These are phyloP conservation scores for Sicyos baderoa DNA, from an alignment of 306 rosid genomes.

Conservation along the genomic window DNA sequence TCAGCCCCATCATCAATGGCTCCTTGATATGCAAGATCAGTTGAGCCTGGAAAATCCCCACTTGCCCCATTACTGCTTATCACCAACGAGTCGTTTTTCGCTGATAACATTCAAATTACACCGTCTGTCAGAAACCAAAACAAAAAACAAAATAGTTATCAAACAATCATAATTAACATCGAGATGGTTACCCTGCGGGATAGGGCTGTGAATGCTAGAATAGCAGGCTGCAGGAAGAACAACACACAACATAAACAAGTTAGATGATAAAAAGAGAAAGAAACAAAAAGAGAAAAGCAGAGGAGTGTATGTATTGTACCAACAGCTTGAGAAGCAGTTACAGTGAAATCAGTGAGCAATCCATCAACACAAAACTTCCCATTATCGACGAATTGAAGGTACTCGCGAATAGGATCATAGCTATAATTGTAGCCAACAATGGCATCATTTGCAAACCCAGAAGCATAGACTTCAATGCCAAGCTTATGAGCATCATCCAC, in stretches of 20 bases:
- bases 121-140: no score
- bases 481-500: slow-evolving; percentile 69
- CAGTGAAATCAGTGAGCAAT: slow-evolving; percentile 62
- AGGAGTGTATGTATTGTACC: slow-evolving; percentile 40
- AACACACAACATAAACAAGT: neutral
- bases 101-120: neutral
- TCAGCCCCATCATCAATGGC: slow-evolving; percentile 71
- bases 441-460: slow-evolving; percentile 69
- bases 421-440: slow-evolving; percentile 45
- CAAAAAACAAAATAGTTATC: neutral
- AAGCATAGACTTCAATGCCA: slow-evolving; percentile 79
- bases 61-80: slow-evolving; percentile 77
- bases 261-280: neutral
- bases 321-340: slow-evolving; percentile 64
- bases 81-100: slow-evolving; percentile 39
- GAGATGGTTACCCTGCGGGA: slow-evolving; percentile 37
- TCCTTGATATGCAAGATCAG: slow-evolving; percentile 72
- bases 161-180: neutral
- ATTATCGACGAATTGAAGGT: slow-evolving; percentile 54
- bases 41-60: slow-evolving; percentile 67
- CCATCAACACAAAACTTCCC: slow-evolving; percentile 69
- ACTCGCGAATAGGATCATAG: slow-evolving; percentile 63
- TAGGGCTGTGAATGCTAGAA: slow-evolving; percentile 31
- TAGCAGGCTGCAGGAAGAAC: slow-evolving; percentile 54
- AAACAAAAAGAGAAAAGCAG: neutral